Base-by-base conservation (phyloP, 805 yeast species). In the Wickerhamiella qilinensis region DNA sequence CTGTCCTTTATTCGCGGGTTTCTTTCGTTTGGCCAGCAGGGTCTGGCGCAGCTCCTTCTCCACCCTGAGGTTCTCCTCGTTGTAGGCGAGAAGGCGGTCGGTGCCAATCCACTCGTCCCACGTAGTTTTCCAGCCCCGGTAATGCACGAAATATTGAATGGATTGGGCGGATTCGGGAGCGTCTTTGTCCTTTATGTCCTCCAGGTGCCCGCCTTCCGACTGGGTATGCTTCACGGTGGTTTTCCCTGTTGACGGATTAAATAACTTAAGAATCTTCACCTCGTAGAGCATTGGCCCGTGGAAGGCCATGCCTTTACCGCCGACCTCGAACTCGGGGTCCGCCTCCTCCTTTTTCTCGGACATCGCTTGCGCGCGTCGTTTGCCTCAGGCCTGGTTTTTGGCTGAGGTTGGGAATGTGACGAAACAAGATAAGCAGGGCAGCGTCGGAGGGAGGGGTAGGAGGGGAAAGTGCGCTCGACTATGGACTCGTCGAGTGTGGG, bases 101-200 rank as follows among this genome's bases (percentile, higher is more conserved):
- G 59, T 57, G 1, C 71, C 68, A 1, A 88, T 88, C 98, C 98
- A 88, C 57, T 88, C 98, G 54, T 88, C 97, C 94, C 95, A 88
- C 42, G 85, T 75, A 15, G 77, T 59, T 52, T 86, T 88, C 98
- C 98, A 88, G 2, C 98, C 97, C 48, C 77, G 79, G 58, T 88
- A 88, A 53, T 91, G 98, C 15, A 88, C 72, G 47, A 65, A 75
- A 57, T 74, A 86, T 22, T 75, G 65, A 17, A 48, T 47, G 4
- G 9, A n/a, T 11, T 8, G 7, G 5, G 24, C 24, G 8, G 7
- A 6, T n/a, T 14, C 25, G 5, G 35, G 35, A 4, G 35, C 24
- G 15, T 19, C 12, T 19, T 32, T 20, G n/a, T 32, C 35, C 4
- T 14, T 15, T 4, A 32, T 32, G 11, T 19, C 25, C 25, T 32